These are phyloP conservation scores for Gnaphalium uliginosum DNA, from an alignment of 129 eudicot genomes.

Conservation along the genomic window DNA sequence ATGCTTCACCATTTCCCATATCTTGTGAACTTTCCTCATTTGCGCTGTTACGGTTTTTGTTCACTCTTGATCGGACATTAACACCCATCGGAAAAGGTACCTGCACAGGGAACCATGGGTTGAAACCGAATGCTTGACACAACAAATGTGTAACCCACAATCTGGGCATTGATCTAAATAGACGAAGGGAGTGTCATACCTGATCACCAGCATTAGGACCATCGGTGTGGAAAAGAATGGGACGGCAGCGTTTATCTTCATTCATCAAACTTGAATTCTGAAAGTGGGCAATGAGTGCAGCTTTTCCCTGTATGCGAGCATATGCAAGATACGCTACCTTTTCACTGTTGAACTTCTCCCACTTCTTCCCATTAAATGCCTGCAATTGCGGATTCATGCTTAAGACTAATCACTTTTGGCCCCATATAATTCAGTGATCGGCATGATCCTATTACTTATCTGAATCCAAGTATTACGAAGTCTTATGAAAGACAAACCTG, in stretches of 20 bases:
- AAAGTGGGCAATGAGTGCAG: constrained; percentile 93
- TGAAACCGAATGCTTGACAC: not conserved
- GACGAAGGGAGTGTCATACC: constrained; percentile 37
- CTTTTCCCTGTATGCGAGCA: constrained; percentile 96
- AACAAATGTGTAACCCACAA: not conserved
- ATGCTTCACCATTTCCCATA: constrained; percentile 53
- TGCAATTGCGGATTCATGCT: constrained; percentile 25
- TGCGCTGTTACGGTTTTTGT: constrained; percentile 48
- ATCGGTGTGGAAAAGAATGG: constrained; percentile 91
- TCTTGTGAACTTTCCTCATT: constrained; percentile 54
- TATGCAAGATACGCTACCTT: constrained; percentile 95
- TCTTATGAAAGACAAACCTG: constrained; percentile 46
- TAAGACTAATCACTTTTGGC: not conserved
- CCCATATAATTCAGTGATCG: not conserved
- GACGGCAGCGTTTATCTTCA: constrained; percentile 96
- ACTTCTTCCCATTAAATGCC: constrained; percentile 95
- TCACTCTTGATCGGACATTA: constrained; percentile 62
- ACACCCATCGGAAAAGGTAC: constrained; percentile 95
- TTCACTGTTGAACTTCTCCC: constrained; percentile 99
- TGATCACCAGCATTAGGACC: constrained; percentile 99
- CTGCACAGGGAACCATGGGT: constrained; percentile 37
- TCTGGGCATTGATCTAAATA: not conserved
- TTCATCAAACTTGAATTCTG: constrained; percentile 99
- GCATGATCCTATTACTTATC: not conserved
- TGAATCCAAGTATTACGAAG: not conserved